Evolutionary conservation across 345 rosid genomes (phyloP), one percentile per base, ranked within the genome.

Genomic region (Nasturtium officinale): DNA sequence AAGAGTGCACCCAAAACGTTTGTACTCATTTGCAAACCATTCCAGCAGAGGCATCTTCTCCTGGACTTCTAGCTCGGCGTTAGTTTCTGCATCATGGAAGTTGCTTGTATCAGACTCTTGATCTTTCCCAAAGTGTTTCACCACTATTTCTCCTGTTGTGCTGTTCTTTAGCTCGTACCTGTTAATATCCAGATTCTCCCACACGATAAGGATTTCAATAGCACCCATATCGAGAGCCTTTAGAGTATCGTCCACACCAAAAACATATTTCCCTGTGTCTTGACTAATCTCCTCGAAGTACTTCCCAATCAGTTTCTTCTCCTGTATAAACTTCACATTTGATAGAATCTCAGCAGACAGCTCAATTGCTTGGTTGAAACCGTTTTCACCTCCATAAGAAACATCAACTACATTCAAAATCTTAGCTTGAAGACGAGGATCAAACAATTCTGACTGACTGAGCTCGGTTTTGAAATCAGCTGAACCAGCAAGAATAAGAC

Each of bases 271-370:
- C 54, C 97, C 96, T 0, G 98, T 90, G 59, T 92, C 93, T 86
- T 90, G 98, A 75, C 95, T 90, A 4, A 92, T 92, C 82, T 92
- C 98, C 81, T 92, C 98, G 40, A 92, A 92, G 82, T 92, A 90
- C 70, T 90, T 92, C 30, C 96, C 96, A 71, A 92, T 87, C 81
- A 92, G 78, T 12, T 85, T 83, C 55, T 92, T 92, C 75, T 92
- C 98, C 78, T 90, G 98, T n/a, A 92, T 92, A 81, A 92, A 92
- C 83, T 92, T 92, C 42, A 90, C 98, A 69, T 92, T 90, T 0
- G 96, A 83, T 8, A 92, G 84, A 40, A 92, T 88, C 85, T 92
- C 98, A 7, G 96, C 86, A 20, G 96, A 92, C 68, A 92, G 69
- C 80, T 90, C 96, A 46, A 92, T 90, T 12, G 98, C 98, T 77